Conservation (phyloP, 495 filamentous ascomycete species). For the Astrothelium macrocarpum region DNA sequence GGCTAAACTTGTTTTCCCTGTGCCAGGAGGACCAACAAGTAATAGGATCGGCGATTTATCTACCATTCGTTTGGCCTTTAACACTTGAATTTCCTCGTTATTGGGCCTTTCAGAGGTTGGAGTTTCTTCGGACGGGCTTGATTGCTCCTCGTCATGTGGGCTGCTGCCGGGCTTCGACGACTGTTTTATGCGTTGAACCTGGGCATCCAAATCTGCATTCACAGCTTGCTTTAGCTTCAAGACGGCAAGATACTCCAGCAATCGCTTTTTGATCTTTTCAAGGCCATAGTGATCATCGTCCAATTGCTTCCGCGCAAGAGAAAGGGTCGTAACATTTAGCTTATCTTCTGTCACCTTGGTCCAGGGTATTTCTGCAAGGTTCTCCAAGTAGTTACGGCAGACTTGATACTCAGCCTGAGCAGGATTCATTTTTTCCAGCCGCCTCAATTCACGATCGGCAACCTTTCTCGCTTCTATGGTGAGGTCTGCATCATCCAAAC, state of each 20-base stretch:
- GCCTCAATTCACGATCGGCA: slow-evolving; percentile 77
- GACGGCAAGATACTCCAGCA: slow-evolving; percentile 93
- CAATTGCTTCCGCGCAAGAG: slow-evolving; percentile 74
- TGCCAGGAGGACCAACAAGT: slow-evolving; percentile 88
- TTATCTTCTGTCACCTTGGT: slow-evolving; percentile 74
- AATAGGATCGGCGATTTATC: slow-evolving; percentile 96
- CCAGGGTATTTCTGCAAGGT: slow-evolving; percentile 91
- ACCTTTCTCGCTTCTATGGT: slow-evolving; percentile 71
- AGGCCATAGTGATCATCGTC: slow-evolving; percentile 96
- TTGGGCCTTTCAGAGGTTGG: slow-evolving; percentile 44
- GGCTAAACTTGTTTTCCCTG: slow-evolving; percentile 94
- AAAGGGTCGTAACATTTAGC: slow-evolving; percentile 71
- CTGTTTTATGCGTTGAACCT: slow-evolving; percentile 42
- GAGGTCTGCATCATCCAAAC: slow-evolving; percentile 69
- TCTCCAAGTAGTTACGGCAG: slow-evolving; percentile 89
- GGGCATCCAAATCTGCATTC: slow-evolving; percentile 66
- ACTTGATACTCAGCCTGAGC: slow-evolving; percentile 93
- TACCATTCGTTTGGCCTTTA: slow-evolving; percentile 63
- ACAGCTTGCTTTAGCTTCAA: slow-evolving; percentile 85
- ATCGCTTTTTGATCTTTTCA: slow-evolving; percentile 92
- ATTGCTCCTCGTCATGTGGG: slow-evolving; percentile 6
- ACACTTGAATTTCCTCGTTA: slow-evolving; percentile 46
- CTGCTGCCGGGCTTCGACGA: slow-evolving; percentile 8
- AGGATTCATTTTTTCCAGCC: slow-evolving; percentile 89
- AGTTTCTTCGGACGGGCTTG: slow-evolving; percentile 32